Base-by-base conservation (phyloP, 75 land plant genomes). In the Cryptomeria japonica region DNA sequence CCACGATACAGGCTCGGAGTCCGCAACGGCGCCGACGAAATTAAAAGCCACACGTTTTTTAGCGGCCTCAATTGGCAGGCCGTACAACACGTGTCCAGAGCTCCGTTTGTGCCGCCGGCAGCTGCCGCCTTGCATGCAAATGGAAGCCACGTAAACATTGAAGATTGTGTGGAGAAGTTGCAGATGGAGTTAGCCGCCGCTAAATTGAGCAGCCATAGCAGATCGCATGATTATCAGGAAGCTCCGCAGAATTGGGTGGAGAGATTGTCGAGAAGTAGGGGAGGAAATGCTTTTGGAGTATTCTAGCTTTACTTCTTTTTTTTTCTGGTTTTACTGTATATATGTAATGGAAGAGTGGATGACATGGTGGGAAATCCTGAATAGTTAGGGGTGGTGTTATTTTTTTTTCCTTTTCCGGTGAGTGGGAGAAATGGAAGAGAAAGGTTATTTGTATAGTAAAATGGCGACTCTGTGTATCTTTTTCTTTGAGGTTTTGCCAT, bases 1-100 rank as follows among this genome's bases (percentile, higher is more conserved):
- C 92, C 93, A 31, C 56, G 53, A 36, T 49, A 53, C 86, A 80
- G 94, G 82, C 55, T 93, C 25, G 88, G 88, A 72, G 31, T 51
- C 22, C 12, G 38, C 58, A 85, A 70, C 42, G 93, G 88, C 22
- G 90, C 77, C 3, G 51, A 3, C 0, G 86, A 89, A 31, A 86
- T 93, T 19, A 91, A 87, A 84, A n/a, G 37, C 37, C 94, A 93
- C 88, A 87, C 85, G 25, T 93, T 93, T 58, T 93, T 93, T 84
- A 9, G 42, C 10, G 89, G 89, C 28, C 89, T 93, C 5, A 86
- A 88, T 13, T 93, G 94, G 94, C 56, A 89, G 3, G 34, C 44
- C 34, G 13, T 93, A 34, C 46, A 85, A 14, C 16, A 58, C 22
- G 78, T 93, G 1, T 70, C 89, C 22, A 73, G 93, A 51, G 87